These are phyloP conservation scores for Barnettozyma siamensis DNA, from an alignment of 805 yeast species.

Conservation along the genomic window DNA sequence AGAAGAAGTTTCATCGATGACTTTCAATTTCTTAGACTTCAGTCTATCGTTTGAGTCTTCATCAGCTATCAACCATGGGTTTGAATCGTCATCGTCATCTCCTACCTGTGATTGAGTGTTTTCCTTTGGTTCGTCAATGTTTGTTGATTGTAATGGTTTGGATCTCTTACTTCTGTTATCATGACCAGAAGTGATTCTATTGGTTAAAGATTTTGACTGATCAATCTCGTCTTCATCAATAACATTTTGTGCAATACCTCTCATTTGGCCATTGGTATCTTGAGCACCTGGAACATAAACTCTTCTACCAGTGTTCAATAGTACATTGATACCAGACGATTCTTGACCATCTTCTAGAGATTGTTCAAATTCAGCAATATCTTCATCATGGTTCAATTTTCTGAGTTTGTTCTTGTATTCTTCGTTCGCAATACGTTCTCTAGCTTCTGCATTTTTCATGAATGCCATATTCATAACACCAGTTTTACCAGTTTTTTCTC, in stretches of 20 bases:
- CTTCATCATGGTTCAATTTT: conserved; percentile 42
- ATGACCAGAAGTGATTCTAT: conserved; percentile 30
- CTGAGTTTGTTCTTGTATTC: conserved; percentile 47
- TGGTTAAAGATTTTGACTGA: conserved; percentile 39
- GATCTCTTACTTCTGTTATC: conserved; percentile 6
- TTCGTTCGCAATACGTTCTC: conserved; percentile 54
- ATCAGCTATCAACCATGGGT: conserved; percentile 46
- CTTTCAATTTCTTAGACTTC: conserved; percentile 40
- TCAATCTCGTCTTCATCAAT: conserved; percentile 46
- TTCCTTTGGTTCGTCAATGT: conserved; percentile 9
- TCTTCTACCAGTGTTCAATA: conserved; percentile 72
- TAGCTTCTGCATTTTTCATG: conserved; percentile 84
- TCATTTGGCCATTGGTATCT: conserved; percentile 26
- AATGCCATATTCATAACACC: conserved; percentile 94
- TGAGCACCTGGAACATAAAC: conserved; percentile 57
- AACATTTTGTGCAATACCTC: conserved; percentile 31
- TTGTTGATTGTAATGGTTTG: conserved; percentile 7
- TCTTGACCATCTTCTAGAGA: conserved; percentile 28
- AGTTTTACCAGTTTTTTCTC: conserved; percentile 59
- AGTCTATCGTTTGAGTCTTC: conserved; percentile 24
- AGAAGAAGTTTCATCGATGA: conserved; percentile 46
- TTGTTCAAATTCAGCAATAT: conserved; percentile 32
- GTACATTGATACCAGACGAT: conserved; percentile 39
- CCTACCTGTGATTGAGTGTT: conserved; percentile 2
- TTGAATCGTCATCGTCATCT: conserved; percentile 25